Conservation (phyloP, 2,329 filamentous ascomycete species). For the Sclerotinia trifoliorum region DNA sequence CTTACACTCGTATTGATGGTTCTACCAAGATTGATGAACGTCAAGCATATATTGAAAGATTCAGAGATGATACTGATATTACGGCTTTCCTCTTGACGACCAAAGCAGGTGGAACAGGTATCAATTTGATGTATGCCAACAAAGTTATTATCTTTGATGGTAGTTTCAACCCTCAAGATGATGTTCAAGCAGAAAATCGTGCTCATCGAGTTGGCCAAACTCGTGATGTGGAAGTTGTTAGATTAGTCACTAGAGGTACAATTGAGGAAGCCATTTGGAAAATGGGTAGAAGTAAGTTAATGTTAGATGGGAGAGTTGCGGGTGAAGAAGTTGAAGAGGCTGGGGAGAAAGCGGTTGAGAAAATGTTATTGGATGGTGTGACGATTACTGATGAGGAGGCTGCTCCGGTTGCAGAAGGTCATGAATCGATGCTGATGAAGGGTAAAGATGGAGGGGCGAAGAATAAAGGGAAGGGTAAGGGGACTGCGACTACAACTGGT, state of each 20-base stretch:
- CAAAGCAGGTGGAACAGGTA: slow-evolving; percentile 91
- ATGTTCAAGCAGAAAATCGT: slow-evolving; percentile 96
- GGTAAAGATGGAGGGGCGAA: slow-evolving; percentile 18
- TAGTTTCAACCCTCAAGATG: slow-evolving; percentile 96
- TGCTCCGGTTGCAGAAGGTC: slow-evolving; percentile 22
- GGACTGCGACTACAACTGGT: too few species aligned
- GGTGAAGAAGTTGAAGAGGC: slow-evolving; percentile 50
- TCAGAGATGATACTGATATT: slow-evolving; percentile 72
- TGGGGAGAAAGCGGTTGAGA: slow-evolving; percentile 33
- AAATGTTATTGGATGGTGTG: slow-evolving; percentile 37
- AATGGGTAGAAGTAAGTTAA: slow-evolving; percentile 88
- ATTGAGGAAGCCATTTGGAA: slow-evolving; percentile 93
- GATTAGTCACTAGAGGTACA: slow-evolving; percentile 75
- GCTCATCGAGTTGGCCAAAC: slow-evolving; percentile 93
- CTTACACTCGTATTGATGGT: slow-evolving; percentile 84
- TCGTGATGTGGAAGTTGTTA: slow-evolving; percentile 83
- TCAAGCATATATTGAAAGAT: slow-evolving; percentile 84
- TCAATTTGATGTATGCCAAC: slow-evolving; percentile 93
- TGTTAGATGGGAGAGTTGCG: slow-evolving; percentile 74
- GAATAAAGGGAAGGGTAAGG: too few species aligned
- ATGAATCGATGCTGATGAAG: not conserved
- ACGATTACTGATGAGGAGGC: slow-evolving; percentile 22
- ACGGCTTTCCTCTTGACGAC: slow-evolving; percentile 92
- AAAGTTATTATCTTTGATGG: slow-evolving; percentile 98
- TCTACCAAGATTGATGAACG: slow-evolving; percentile 77